Evolutionary conservation across 805 yeast genomes (phyloP).

Genomic region (Candida michaelii): DNA sequence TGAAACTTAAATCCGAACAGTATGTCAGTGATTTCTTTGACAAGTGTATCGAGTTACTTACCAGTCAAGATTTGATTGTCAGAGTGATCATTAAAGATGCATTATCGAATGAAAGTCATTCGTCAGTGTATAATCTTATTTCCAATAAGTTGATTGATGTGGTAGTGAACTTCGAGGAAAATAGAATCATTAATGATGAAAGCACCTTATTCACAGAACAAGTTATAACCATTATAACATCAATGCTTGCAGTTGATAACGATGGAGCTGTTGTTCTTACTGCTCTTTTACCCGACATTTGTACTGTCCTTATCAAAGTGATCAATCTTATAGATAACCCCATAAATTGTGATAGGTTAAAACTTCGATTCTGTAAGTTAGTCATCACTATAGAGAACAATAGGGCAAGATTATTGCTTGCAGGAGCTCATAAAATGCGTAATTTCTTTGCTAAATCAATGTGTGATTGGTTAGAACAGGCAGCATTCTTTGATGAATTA

Average conservation of each 20-base stretch:
- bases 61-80: slow-evolving; percentile 50
- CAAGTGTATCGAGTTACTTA: slow-evolving; percentile 49
- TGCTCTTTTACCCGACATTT: slow-evolving; percentile 30
- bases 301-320: slow-evolving; percentile 27
- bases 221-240: slow-evolving; percentile 44
- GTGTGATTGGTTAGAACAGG: slow-evolving; percentile 55
- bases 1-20: slow-evolving; percentile 29
- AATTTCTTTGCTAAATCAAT: slow-evolving; percentile 47
- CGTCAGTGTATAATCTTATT: slow-evolving; percentile 51
- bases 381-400: slow-evolving; percentile 34
- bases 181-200: slow-evolving; percentile 25
- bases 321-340: slow-evolving; percentile 28
- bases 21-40: slow-evolving; percentile 49
- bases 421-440: slow-evolving; percentile 48
- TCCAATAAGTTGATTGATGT: slow-evolving; percentile 43
- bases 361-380: slow-evolving; percentile 44
- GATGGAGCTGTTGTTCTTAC: slow-evolving; percentile 38
- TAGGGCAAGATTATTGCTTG: slow-evolving; percentile 31
- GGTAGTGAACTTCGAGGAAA: slow-evolving; percentile 34
- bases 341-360: slow-evolving; percentile 34
- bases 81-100: slow-evolving; percentile 76
- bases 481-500: slow-evolving; percentile 40
- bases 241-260: slow-evolving; percentile 32
- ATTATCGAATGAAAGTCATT: slow-evolving; percentile 62
- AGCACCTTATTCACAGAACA: slow-evolving; percentile 48